phyloP scores from a whole-genome alignment of 2,329 filamentous ascomycete genomes.

The Beauveria sp. region DNA sequence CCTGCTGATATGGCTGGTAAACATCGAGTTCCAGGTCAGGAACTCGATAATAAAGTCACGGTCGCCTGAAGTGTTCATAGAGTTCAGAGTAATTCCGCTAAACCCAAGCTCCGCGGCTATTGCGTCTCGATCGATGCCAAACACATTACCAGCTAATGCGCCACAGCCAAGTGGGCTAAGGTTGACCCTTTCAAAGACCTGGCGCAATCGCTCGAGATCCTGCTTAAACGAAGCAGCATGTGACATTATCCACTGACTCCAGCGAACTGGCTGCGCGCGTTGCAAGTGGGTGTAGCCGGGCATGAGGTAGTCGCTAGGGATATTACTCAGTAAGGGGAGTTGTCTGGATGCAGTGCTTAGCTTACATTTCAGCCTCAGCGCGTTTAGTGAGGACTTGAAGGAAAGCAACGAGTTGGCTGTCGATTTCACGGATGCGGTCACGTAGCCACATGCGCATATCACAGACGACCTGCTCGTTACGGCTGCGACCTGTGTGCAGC shows the following conservation, averaged over 20 bases:
- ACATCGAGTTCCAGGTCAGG: constrained; percentile 60
- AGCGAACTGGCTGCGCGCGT: constrained; percentile 71
- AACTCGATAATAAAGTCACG: constrained; percentile 68
- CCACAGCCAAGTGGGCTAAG: constrained; percentile 37
- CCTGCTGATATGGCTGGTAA: constrained; percentile 64
- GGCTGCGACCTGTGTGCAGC: constrained; percentile 78
- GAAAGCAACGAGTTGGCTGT: constrained; percentile 59
- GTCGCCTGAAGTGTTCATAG: constrained; percentile 61
- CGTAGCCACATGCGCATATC: constrained; percentile 88
- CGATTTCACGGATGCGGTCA: constrained; percentile 63
- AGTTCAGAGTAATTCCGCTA: constrained; percentile 60
- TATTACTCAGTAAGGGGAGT: constrained; percentile 12
- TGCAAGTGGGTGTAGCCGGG: constrained; percentile 86
- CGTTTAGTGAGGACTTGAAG: constrained; percentile 61
- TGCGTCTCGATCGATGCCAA: constrained; percentile 23
- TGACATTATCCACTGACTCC: constrained; percentile 74
- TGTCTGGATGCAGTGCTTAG: constrained; percentile 5
- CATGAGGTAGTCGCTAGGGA: constrained; percentile 57
- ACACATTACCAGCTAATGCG: constrained; percentile 22
- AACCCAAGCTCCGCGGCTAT: constrained; percentile 60
- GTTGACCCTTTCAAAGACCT: constrained; percentile 70
- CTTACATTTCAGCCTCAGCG: constrained; percentile 61
- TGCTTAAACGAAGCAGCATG: constrained; percentile 63
- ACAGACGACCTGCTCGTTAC: constrained; percentile 85
- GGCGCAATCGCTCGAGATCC: constrained; percentile 70